Conservation (phyloP, 148 eudicot species). For the Rhododendron mucronatum region DNA sequence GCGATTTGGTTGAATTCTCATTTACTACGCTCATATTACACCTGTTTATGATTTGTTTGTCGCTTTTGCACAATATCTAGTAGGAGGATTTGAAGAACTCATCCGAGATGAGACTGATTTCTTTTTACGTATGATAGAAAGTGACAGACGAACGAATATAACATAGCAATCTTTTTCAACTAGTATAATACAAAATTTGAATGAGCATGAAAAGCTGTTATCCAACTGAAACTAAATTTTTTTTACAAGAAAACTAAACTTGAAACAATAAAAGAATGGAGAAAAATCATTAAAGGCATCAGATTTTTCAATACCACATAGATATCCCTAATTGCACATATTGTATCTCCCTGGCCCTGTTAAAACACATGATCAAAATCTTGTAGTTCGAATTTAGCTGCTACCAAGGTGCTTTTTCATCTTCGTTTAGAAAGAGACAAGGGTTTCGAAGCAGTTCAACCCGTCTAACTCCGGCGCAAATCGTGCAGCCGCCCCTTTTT, state of each 20-base stretch:
- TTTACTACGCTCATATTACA: no score
- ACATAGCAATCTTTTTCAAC: no score
- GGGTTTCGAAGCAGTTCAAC: slow-evolving; percentile 32
- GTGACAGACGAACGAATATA: neutral
- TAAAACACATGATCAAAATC: neutral
- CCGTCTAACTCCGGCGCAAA: slow-evolving; percentile 40
- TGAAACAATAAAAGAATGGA: neutral
- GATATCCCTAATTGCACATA: neutral
- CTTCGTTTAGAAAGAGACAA: slow-evolving; percentile 12
- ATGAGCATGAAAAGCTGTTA: neutral
- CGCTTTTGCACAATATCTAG: no score
- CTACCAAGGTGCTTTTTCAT: neutral
- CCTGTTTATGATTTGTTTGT: no score
- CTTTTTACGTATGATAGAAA: no score
- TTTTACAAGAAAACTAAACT: neutral
- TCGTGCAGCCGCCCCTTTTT: slow-evolving; percentile 1
- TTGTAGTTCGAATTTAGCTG: neutral
- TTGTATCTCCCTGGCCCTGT: neutral
- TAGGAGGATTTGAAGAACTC: neutral
- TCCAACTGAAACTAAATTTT: neutral
- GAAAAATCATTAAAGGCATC: neutral
- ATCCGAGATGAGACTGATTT: no score
- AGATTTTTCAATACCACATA: neutral
- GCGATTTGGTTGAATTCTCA: no score
- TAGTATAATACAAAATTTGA: neutral